Conservation (phyloP, 2,329 filamentous ascomycete genomes). For the Diaporthe vaccinii region DNA sequence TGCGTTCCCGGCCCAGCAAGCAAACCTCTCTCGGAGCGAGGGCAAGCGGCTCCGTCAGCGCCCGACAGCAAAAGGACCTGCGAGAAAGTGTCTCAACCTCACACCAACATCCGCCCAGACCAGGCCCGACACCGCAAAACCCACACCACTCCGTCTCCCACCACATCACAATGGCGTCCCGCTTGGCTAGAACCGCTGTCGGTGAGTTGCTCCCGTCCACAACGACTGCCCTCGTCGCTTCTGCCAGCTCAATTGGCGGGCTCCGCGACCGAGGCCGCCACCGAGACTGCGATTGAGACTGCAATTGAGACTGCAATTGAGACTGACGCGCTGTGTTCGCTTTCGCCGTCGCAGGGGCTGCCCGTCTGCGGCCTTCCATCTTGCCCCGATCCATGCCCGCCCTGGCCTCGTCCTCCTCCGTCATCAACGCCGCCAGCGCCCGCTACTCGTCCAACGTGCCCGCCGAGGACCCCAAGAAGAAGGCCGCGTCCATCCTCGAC, state of each 20-base stretch:
- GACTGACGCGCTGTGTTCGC: conserved; percentile 44
- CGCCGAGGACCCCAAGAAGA: conserved; percentile 91
- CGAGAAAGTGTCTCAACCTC: conserved; percentile 41
- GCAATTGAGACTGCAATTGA: conserved; percentile 37
- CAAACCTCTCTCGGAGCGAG: conserved; percentile 38
- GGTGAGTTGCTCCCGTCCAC: conserved; percentile 72
- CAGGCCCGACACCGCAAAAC: conserved; percentile 36
- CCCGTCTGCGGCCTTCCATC: conserved; percentile 88
- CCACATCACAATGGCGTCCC: conserved; percentile 92
- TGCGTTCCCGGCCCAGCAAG: conserved; percentile 1
- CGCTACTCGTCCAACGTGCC: conserved; percentile 84
- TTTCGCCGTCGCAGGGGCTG: conserved; percentile 75
- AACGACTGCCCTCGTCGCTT: conserved; percentile 33
- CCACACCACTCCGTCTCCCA: conserved; percentile 60
- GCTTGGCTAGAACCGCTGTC: conserved; percentile 94
- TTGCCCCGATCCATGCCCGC: conserved; percentile 82
- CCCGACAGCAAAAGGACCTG: conserved; percentile 26
- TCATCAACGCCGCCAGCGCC: conserved; percentile 74
- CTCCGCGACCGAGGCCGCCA: background rate
- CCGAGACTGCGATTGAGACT: background rate
- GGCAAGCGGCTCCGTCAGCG: conserved; percentile 36
- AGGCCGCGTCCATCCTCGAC: conserved; percentile 96
- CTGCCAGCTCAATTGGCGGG: conserved; percentile 53
- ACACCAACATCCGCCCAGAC: conserved; percentile 15
- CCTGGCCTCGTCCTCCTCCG: conserved; percentile 58